Base-by-base conservation (phyloP, 345 rosid species). In the Microcos paniculata region DNA sequence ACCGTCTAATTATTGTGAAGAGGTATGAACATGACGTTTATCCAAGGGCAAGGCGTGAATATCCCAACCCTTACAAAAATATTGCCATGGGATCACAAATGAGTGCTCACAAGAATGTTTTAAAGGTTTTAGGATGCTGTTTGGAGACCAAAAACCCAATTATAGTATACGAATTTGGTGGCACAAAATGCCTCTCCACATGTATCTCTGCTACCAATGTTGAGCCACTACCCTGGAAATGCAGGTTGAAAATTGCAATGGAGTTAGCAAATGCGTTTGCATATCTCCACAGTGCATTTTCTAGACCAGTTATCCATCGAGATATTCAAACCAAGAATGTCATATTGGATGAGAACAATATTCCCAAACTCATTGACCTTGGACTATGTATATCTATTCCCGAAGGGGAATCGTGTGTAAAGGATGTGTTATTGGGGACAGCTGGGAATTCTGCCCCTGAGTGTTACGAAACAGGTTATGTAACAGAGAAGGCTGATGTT, bases 81-180 rank as follows among this genome's bases (percentile, higher is more conserved):
- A 80, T 74, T 52, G 68, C 66, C 4, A n/a, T 46, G 15, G 55
- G 76, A 3, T 56, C 77, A 28, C 38, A 38, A 45, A 70, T 80
- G 81, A 70, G 74, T 58, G 28, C 3, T 33, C 81, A 77, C 55
- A 73, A 33, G 33, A 74, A 73, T 65, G 68, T 74, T 52, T 40
- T 80, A 4, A 73, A 77, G 73, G 40, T 83, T n/a, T 15, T 83
- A n/a, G 83, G 83, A 19, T 79, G 83, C 64, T 77, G 81, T 79
- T 21, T 82, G 62, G 81, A 79, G 42, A 71, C 74, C 31, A 9
- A 43, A 18, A 11, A 15, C 16, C 81, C 80, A 0, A 43, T 38
- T n/a, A 61, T 77, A 16, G 76, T 77, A 5, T 76, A 72, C 10
- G 78, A 82, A 73, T 45, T 15, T 48, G 70, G 57, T 3, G 75